These are phyloP conservation scores for Ministeria vibrans DNA, from an alignment of 78 protist genomes.

Conservation along the genomic window DNA sequence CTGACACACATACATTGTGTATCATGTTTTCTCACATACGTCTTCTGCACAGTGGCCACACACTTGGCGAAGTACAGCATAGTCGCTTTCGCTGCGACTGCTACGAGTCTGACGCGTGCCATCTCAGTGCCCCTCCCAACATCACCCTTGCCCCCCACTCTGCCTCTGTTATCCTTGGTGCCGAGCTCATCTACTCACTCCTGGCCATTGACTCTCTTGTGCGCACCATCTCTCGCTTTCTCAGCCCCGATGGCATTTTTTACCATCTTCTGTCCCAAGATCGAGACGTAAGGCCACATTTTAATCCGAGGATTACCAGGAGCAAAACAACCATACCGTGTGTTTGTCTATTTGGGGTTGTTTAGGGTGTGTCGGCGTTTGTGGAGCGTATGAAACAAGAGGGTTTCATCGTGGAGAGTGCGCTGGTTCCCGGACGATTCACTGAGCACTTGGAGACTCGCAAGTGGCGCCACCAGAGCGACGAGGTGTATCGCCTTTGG, in stretches of 20 bases:
- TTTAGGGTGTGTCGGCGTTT: conserved; percentile 8
- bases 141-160: background rate
- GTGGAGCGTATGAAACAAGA: background rate
- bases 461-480: too few species aligned
- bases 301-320: background rate
- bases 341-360: background rate
- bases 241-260: conserved; percentile 55
- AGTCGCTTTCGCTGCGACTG: conserved; percentile 19
- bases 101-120: background rate
- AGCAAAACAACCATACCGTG: background rate
- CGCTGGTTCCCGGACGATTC: background rate
- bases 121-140: background rate
- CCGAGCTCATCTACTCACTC: conserved; percentile 62
- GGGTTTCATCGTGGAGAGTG: background rate
- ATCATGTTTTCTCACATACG: too few species aligned
- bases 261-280: conserved; percentile 67
- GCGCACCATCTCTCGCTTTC: conserved; percentile 23
- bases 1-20: too few species aligned
- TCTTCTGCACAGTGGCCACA: too few species aligned
- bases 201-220: conserved; percentile 46
- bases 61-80: too few species aligned
- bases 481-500: too few species aligned
- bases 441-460: background rate
- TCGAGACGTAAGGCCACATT: conserved; percentile 38
- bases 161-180: conserved; percentile 54